These are phyloP conservation scores for Rhodotorula babjevae DNA, from an alignment of 768 basidiomycete genomes.

Conservation along the genomic window DNA sequence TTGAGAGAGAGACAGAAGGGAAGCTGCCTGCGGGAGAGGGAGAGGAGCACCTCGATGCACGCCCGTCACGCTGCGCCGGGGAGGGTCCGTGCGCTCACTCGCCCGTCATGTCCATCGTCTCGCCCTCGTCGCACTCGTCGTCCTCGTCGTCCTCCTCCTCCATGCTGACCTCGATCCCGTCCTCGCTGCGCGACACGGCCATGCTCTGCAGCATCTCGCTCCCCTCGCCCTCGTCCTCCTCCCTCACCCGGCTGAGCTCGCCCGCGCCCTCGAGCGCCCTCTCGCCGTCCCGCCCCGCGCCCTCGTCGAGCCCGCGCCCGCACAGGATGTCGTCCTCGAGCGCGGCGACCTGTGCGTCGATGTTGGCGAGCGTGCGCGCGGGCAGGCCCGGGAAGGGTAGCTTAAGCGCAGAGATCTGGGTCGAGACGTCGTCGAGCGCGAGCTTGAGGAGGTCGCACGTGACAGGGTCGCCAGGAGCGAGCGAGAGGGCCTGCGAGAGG, in stretches of 20 bases:
- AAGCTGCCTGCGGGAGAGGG: no score
- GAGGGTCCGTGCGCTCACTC: neutral
- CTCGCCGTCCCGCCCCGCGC: neutral
- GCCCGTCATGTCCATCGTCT: constrained; percentile 32
- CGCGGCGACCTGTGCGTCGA: constrained; percentile 29
- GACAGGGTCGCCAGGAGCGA: constrained; percentile 26
- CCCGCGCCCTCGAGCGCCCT: neutral
- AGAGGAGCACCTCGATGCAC: neutral
- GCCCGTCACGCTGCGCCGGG: no score
- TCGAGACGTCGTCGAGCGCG: constrained; percentile 20
- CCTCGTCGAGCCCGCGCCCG: neutral
- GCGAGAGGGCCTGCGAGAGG: constrained; percentile 19
- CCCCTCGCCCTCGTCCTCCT: neutral
- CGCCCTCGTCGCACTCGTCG: constrained; percentile 9
- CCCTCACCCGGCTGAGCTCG: neutral
- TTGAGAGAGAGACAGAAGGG: no score
- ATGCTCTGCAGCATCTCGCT: neutral
- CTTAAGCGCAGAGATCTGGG: neutral
- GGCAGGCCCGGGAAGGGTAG: constrained; percentile 35
- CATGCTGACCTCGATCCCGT: constrained; percentile 1
- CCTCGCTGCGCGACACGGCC: neutral
- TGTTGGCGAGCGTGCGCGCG: neutral
- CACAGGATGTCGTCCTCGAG: constrained; percentile 26
- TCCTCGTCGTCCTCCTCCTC: constrained; percentile 4
- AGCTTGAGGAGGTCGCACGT: constrained; percentile 30